phyloP scores from a whole-genome alignment of 768 basidiomycete genomes.

The Piloderma croceum region DNA sequence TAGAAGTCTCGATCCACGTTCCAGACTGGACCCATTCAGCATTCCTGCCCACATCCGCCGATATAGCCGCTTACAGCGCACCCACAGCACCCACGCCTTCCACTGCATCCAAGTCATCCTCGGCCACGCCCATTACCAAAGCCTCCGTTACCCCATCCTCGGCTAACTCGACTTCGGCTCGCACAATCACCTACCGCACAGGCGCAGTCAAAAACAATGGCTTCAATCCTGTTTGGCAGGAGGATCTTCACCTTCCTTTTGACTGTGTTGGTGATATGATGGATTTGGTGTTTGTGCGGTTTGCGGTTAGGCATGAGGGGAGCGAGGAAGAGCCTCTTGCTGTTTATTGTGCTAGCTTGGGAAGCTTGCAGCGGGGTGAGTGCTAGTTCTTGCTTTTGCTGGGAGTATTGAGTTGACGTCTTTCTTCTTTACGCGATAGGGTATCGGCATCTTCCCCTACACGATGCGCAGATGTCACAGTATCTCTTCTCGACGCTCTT shows the following conservation, averaged over 20 bases:
- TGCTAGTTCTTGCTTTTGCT: constrained; percentile 7
- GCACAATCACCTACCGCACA: constrained; percentile 53
- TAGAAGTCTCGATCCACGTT: constrained; percentile 72
- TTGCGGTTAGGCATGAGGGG: constrained; percentile 67
- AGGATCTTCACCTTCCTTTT: constrained; percentile 65
- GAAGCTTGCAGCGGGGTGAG: constrained; percentile 67
- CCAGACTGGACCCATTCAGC: constrained; percentile 59
- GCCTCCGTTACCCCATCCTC: constrained; percentile 7
- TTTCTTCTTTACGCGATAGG: constrained; percentile 40
- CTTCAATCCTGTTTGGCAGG: constrained; percentile 89
- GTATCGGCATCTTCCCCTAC: constrained; percentile 84
- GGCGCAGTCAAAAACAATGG: constrained; percentile 75
- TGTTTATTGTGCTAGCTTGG: constrained; percentile 67
- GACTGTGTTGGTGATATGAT: constrained; percentile 69
- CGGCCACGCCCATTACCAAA: constrained; percentile 7
- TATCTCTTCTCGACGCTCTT: constrained; percentile 94
- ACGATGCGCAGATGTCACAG: constrained; percentile 82
- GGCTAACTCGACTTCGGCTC: constrained; percentile 30
- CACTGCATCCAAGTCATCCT: background rate
- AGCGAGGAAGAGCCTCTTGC: constrained; percentile 62
- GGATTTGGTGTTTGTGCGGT: constrained; percentile 79
- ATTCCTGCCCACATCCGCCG: constrained; percentile 16
- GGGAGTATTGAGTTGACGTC: constrained; percentile 6
- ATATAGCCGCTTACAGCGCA: constrained; percentile 1
- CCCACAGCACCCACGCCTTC: constrained; percentile 12